Base-by-base conservation (phyloP, 164 flowering plant genomes). In the Macadamia tetraphylla region DNA sequence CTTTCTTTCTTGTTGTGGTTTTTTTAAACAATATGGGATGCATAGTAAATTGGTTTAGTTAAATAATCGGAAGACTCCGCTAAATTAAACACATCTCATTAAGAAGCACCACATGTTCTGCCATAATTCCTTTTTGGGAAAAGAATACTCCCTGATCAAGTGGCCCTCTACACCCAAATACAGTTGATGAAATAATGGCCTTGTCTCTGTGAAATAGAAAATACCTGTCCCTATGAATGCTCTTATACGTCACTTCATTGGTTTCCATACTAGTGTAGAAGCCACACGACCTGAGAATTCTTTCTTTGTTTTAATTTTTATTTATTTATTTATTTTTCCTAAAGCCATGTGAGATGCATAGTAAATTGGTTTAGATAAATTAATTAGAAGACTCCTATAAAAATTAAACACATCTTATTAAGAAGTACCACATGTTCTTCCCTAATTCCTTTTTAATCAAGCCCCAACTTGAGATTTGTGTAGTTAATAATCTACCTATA, bases 391-490 rank as follows among this genome's bases (percentile, higher is more conserved):
- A 40, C 62, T 59, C 52, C 29, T 49, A 3, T 23, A 23, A 23
- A 23, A 23, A 23, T 23, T 60, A 57, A 64, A 70, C 68, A 66
- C 63, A 67, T 67, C 72, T 61, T 66, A 72, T 72, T 71, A 67
- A 57, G 65, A 65, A 18, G 66, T n/a, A 71, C 68, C 78, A 70
- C 79, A 74, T 77, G 82, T 65, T 66, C 71, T 40, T 40, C 69
- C 55, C 71, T 62, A 11, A 65, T 60, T 66, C 52, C 51, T 35
- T 51, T 58, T 63, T 70, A 70, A 63, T 70, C 56, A 63, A 70
- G 29, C 29, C 64, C 68, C 44, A 35, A 70, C 63, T 59, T 64
- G 64, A 71, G 60, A 71, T 58, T 71, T 46, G 70, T 32, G 69
- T 64, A n/a, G 4, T 14, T 12, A n/a, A 53, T 53, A 53, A 53